phyloP scores from a whole-genome alignment of 306 rosid species.

The Canavalia ensiformis region DNA sequence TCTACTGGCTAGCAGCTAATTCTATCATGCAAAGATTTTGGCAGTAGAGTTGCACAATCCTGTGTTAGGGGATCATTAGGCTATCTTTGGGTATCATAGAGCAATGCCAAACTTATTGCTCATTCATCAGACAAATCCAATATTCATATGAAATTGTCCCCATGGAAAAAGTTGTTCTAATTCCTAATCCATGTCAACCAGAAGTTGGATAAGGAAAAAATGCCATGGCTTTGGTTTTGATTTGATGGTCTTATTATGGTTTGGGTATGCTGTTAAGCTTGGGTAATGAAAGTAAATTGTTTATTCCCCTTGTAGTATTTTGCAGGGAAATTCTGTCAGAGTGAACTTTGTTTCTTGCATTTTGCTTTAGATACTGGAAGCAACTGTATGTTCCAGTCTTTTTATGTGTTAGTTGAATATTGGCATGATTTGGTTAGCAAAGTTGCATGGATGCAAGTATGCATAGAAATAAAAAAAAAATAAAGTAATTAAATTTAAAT shows the following conservation, averaged over 20 bases:
- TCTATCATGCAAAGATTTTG: not conserved
- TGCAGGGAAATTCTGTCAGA: not conserved
- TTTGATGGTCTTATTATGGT: not conserved
- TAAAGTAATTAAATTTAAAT: too few relatives aligned
- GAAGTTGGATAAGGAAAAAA: conserved; percentile 4
- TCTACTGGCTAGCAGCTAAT: not conserved
- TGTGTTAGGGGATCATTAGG: not conserved
- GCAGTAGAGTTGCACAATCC: not conserved
- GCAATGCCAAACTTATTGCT: conserved; percentile 16
- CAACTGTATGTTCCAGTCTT: not conserved
- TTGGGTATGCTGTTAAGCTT: conserved; percentile 1
- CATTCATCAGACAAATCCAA: not conserved
- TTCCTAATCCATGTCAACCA: not conserved
- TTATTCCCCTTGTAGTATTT: not conserved
- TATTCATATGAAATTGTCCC: not conserved
- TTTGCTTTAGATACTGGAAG: not conserved
- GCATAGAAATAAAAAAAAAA: too few relatives aligned
- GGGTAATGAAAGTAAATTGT: conserved; percentile 5
- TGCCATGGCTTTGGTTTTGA: conserved; percentile 2
- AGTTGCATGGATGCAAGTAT: not conserved
- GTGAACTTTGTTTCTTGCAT: conserved; percentile 14
- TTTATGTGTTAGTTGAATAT: not conserved
- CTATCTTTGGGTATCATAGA: not conserved
- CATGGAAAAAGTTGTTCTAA: not conserved
- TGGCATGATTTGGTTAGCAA: not conserved